phyloP scores from a whole-genome alignment of 768 basidiomycete species.

The Lactarius sanguifluus region DNA sequence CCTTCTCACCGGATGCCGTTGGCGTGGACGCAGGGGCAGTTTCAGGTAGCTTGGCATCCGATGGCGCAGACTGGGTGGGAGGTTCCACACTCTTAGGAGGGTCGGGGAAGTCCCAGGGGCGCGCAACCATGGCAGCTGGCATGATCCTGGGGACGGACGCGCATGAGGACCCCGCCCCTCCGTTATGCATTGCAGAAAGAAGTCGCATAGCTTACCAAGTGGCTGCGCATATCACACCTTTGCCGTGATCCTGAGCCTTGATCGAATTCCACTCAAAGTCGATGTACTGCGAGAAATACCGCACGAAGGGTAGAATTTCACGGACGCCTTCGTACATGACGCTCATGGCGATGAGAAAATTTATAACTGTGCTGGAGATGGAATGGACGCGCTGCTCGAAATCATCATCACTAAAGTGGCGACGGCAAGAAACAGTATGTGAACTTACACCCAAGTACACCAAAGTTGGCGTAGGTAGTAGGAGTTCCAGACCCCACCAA shows the following conservation, averaged over 20 bases:
- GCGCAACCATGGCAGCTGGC: conserved; percentile 76
- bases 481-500: conserved; percentile 88
- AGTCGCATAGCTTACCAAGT: conserved; percentile 60
- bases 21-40: neutral
- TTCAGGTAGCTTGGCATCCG: neutral
- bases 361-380: conserved; percentile 61
- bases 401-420: conserved; percentile 14
- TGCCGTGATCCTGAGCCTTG: conserved; percentile 59
- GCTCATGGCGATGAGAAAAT: conserved; percentile 72
- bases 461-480: conserved; percentile 71
- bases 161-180: neutral
- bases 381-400: conserved; percentile 53
- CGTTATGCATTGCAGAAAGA: neutral
- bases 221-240: conserved; percentile 84
- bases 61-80: conserved; percentile 5
- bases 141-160: conserved; percentile 52
- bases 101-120: conserved; percentile 73
- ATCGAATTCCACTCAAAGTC: conserved; percentile 74
- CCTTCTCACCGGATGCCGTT: neutral
- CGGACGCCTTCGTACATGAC: conserved; percentile 71
- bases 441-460: conserved; percentile 53
- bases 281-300: conserved; percentile 77
- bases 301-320: conserved; percentile 81
- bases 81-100: conserved; percentile 31
- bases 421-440: neutral